A percentile compares a stretch with the other conserved stretches of the same genome.
phyloP scores from a whole-genome alignment of 441 rosid genomes.

The Theobroma grandiflorum region DNA sequence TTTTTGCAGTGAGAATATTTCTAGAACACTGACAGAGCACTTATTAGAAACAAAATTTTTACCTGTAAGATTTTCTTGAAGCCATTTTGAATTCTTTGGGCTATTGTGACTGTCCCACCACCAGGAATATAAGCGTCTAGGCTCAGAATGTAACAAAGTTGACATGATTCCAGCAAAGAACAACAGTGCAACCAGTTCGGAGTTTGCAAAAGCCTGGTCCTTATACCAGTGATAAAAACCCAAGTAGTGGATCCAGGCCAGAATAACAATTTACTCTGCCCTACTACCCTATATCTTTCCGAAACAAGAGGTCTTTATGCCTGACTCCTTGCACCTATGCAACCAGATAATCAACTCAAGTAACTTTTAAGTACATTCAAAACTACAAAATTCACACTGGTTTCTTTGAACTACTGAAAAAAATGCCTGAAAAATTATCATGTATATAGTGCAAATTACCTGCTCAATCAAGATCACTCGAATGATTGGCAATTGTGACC shows the following conservation, averaged over 20 bases:
- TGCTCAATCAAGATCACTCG: constrained; percentile 35
- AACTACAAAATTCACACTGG: constrained; percentile 17
- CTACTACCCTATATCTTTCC: constrained; percentile 26
- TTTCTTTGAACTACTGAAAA: constrained; percentile 14
- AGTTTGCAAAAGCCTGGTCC: constrained; percentile 51
- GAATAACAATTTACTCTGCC: constrained; percentile 41
- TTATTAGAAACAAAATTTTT: constrained; percentile 14
- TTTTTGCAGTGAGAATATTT: neutral
- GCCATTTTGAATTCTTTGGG: constrained; percentile 90
- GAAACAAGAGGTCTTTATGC: constrained; percentile 27
- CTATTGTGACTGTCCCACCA: constrained; percentile 87
- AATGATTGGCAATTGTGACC: constrained; percentile 22
- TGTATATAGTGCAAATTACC: constrained; percentile 27
- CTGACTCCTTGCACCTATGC: constrained; percentile 38
- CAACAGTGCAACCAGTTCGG: constrained; percentile 49
- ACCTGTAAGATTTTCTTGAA: constrained; percentile 91
- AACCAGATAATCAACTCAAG: constrained; percentile 28
- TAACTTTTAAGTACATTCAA: constrained; percentile 27
- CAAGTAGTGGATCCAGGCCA: constrained; percentile 81
- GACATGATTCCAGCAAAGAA: constrained; percentile 59
- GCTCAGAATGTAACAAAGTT: constrained; percentile 49
- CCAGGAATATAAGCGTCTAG: constrained; percentile 74
- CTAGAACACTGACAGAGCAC: neutral
- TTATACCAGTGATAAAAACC: constrained; percentile 53
- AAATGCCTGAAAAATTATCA: constrained; percentile 7